Conservation (phyloP, 352 stramenopile species). For the Pelagophyceae sp. region DNA sequence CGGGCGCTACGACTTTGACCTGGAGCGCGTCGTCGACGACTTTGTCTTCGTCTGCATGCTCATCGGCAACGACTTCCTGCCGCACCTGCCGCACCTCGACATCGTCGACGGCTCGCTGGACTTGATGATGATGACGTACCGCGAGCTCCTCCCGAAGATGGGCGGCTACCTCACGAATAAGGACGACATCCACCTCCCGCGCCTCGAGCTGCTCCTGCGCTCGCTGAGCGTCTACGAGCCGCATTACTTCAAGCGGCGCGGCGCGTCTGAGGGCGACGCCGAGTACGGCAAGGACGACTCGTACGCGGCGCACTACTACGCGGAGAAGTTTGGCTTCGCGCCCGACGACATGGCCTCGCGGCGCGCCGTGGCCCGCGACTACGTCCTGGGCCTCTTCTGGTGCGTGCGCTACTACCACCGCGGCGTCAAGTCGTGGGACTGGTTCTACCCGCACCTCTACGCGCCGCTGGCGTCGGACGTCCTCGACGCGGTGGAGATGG, state of each 20-base stretch:
- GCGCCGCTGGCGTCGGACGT: conserved; percentile 90
- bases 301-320: conserved; percentile 67
- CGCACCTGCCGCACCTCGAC: conserved; percentile 85
- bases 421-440: conserved; percentile 87
- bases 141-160: conserved; percentile 62
- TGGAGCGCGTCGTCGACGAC: conserved; percentile 92
- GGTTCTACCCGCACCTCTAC: conserved; percentile 98
- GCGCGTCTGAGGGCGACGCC: conserved; percentile 56
- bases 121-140: conserved; percentile 57
- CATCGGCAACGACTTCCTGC: conserved; percentile 96
- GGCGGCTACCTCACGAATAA: conserved; percentile 71
- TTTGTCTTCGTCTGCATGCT: conserved; percentile 98
- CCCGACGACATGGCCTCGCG: conserved; percentile 41
- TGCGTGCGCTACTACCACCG: conserved; percentile 96
- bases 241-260: conserved; percentile 56
- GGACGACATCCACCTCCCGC: conserved; percentile 61
- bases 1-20: conserved; percentile 59
- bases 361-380: conserved; percentile 52
- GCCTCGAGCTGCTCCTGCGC: conserved; percentile 67
- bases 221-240: conserved; percentile 52
- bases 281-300: conserved; percentile 31
- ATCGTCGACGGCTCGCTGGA: conserved; percentile 54
- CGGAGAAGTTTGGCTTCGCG: conserved; percentile 53
- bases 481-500: conserved; percentile 68
- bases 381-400: conserved; percentile 87